phyloP scores from a whole-genome alignment of 257 asterid species.

The Gentiana dahurica region DNA sequence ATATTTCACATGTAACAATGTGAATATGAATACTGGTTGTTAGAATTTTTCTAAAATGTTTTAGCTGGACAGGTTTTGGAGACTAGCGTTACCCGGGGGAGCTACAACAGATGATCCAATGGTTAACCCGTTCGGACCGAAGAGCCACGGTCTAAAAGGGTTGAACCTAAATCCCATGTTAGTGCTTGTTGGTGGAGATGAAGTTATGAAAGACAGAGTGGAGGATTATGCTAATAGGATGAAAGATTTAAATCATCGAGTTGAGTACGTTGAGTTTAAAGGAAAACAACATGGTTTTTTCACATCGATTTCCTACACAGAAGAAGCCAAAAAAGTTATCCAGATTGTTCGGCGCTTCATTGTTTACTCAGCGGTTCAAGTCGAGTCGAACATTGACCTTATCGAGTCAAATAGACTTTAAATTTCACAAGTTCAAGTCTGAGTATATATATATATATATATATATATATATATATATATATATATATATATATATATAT shows the following conservation, averaged over 20 bases:
- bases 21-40: too few relatives aligned
- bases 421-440: too few relatives aligned
- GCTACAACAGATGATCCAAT: conserved; percentile 14
- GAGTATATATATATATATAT: too few relatives aligned
- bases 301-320: conserved; percentile 5
- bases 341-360: conserved; percentile 5
- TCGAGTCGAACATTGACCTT: too few relatives aligned
- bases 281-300: conserved; percentile 18
- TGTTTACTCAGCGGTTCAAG: not conserved
- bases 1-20: too few relatives aligned
- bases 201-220: conserved; percentile 15
- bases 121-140: conserved; percentile 20
- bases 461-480: too few relatives aligned
- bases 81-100: conserved; percentile 16
- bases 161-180: conserved; percentile 15
- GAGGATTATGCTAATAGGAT: conserved; percentile 15
- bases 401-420: too few relatives aligned
- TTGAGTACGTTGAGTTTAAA: conserved; percentile 14
- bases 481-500: too few relatives aligned
- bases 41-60: too few relatives aligned
- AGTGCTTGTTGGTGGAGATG: conserved; percentile 18
- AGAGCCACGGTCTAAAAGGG: conserved; percentile 12
- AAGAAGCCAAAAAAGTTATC: conserved; percentile 9
- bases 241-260: conserved; percentile 5
- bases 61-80: conserved; percentile 16